Conservation (phyloP, 2,329 filamentous ascomycete species). For the Talaromyces piceae region DNA sequence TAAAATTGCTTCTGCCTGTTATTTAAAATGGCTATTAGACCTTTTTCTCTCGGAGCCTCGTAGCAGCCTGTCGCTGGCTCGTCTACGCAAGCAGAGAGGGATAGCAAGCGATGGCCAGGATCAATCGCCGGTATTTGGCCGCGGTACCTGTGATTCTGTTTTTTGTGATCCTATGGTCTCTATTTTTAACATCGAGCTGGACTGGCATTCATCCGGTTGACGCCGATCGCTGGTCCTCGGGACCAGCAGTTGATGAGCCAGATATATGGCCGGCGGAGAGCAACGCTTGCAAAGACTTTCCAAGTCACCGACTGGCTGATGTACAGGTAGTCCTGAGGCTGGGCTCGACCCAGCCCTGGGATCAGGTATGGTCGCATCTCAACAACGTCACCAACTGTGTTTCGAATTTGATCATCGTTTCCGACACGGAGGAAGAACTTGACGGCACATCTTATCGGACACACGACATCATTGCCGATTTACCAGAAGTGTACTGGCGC, state of each 20-base stretch:
- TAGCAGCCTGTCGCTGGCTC: not conserved
- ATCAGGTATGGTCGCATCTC: constrained; percentile 50
- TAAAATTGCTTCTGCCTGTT: not conserved
- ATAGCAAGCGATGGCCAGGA: not conserved
- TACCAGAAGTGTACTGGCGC: constrained; percentile 31
- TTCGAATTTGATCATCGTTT: constrained; percentile 50
- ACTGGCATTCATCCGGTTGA: constrained; percentile 1
- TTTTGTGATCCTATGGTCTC: constrained; percentile 3
- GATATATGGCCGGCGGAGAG: not conserved
- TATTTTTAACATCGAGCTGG: constrained; percentile 5
- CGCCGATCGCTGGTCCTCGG: not conserved
- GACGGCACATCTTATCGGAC: constrained; percentile 36
- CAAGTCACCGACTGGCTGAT: constrained; percentile 35
- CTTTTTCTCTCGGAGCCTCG: not conserved
- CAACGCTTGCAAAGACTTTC: constrained; percentile 19
- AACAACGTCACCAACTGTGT: constrained; percentile 50
- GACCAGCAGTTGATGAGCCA: not conserved
- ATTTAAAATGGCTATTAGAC: not conserved
- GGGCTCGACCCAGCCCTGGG: constrained; percentile 49
- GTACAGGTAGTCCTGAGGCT: constrained; percentile 52
- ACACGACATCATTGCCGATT: constrained; percentile 41
- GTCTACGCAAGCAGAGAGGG: not conserved
- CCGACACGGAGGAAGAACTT: constrained; percentile 49
- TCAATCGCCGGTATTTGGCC: not conserved
- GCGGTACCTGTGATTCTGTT: not conserved